Evolutionary conservation across 306 rosid species (phyloP).

Genomic region (Heteromeles arbutifolia): DNA sequence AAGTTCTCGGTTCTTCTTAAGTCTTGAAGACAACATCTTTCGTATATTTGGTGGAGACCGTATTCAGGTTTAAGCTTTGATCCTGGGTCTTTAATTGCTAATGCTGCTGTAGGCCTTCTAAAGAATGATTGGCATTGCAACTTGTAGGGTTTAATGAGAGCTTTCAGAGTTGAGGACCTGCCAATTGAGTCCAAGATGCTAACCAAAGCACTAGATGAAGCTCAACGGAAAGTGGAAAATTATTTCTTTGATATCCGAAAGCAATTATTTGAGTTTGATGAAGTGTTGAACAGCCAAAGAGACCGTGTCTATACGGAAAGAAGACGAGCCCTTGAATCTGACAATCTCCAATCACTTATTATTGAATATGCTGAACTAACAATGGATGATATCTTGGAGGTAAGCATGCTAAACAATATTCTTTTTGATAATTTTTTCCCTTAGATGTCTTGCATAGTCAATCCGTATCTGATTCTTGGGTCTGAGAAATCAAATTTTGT

Average conservation of each 20-base stretch:
- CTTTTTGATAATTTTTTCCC: background rate
- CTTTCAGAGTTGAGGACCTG: conserved; percentile 94
- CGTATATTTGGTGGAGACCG: conserved; percentile 96
- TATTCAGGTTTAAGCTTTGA: conserved; percentile 58
- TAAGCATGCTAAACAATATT: conserved; percentile 14
- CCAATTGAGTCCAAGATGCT: conserved; percentile 97
- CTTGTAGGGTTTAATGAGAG: conserved; percentile 85
- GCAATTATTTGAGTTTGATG: conserved; percentile 93
- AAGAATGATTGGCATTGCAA: conserved; percentile 16
- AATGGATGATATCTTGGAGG: conserved; percentile 92
- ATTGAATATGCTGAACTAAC: conserved; percentile 95
- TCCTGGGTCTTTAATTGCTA: conserved; percentile 15
- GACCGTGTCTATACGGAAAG: conserved; percentile 92
- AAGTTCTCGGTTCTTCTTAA: conserved; percentile 90
- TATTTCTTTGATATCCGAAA: conserved; percentile 93
- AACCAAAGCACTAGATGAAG: conserved; percentile 97
- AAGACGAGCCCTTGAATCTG: conserved; percentile 90
- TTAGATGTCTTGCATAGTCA: background rate
- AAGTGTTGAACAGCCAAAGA: conserved; percentile 93
- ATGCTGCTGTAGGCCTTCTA: conserved; percentile 15
- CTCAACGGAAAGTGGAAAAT: conserved; percentile 95
- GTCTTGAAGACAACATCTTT: conserved; percentile 96
- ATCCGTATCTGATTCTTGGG: background rate
- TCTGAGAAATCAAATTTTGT: background rate
- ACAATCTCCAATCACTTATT: conserved; percentile 70